These are phyloP conservation scores for Aspergillus jensenii DNA, from an alignment of 2,329 filamentous ascomycete species.

Conservation along the genomic window DNA sequence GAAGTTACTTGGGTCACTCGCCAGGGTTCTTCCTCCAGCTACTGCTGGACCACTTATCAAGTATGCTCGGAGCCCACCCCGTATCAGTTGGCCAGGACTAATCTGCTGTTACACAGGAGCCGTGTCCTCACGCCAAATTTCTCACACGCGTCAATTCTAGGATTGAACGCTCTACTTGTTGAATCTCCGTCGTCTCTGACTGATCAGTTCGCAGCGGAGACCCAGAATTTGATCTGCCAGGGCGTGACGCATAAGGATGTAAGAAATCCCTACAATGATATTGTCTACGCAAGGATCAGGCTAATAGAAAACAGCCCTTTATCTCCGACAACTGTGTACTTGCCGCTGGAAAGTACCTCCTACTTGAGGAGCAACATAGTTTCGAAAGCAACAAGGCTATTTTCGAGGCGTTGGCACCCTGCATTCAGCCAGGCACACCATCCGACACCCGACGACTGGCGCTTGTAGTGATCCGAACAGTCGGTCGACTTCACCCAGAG, in stretches of 20 bases:
- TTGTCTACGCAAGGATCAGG: not conserved
- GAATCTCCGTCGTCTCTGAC: slow-evolving; percentile 73
- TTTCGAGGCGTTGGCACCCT: slow-evolving; percentile 72
- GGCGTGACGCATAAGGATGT: slow-evolving; percentile 77
- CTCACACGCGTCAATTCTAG: slow-evolving; percentile 76
- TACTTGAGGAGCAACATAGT: slow-evolving; percentile 61
- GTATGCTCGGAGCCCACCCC: slow-evolving; percentile 29
- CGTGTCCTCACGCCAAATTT: slow-evolving; percentile 77
- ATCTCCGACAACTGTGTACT: slow-evolving; percentile 86
- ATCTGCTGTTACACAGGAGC: slow-evolving; percentile 54
- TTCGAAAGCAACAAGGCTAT: slow-evolving; percentile 78
- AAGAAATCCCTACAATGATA: slow-evolving; percentile 41
- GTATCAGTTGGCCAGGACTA: slow-evolving; percentile 16
- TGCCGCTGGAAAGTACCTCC: slow-evolving; percentile 85
- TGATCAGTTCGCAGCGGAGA: slow-evolving; percentile 69
- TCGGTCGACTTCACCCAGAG: slow-evolving; percentile 76
- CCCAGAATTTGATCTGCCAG: slow-evolving; percentile 73
- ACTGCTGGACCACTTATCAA: slow-evolving; percentile 62
- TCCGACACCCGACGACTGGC: slow-evolving; percentile 82
- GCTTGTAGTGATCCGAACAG: slow-evolving; percentile 83
- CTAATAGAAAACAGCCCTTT: slow-evolving; percentile 58
- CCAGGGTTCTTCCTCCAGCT: slow-evolving; percentile 79
- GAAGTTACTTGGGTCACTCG: slow-evolving; percentile 81
- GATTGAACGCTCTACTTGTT: slow-evolving; percentile 82
- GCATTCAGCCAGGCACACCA: slow-evolving; percentile 75